Base-by-base conservation (phyloP, 495 filamentous ascomycete genomes). In the Podospora tetraspora region DNA sequence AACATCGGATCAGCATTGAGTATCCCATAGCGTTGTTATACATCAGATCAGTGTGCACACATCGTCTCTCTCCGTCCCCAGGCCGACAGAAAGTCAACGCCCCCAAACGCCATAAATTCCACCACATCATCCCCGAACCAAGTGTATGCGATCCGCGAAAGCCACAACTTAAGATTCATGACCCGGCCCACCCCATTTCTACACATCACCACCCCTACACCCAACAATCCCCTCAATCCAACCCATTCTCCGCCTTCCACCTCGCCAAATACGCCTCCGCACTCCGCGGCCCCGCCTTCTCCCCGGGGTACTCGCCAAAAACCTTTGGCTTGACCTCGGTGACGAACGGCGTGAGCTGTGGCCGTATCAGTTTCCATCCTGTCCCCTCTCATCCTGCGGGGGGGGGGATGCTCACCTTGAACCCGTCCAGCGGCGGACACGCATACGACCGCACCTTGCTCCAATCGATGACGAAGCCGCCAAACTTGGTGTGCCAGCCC, bases 371-470 rank as follows among this genome's bases (percentile, higher is more conserved):
- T 12, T 1, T 59, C 24, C 24, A 24, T 24, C 24, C 24, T 3
- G 24, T 25, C 24, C 24, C 24, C 1, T 3, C 24, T 25, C 24
- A 25, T 25, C 24, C 24, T 25, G 24, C 24, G 1, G 1, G 24
- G 1, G 3, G 3, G 24, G 21, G 6, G 21, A 62, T 32, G 29
- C 23, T 29, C 24, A 96, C 94, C 82, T 91, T 91, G 80, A 91
- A 96, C 12, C 80, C 80, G 5, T 82, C 80, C 67, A 97, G 73
- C 59, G 88, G 78, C 4, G 94, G 93, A 61, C 90, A 89, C 23
- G 91, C 89, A 78, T 96, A 99, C 16, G 92, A 96, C 75, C 95
- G 90, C 68, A 97, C 92, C 79, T 95, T 97, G 24, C 81, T 72
- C 84, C 85, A 94, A 67, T 97, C 89, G 72, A 97, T 88, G 10